A percentile compares a stretch with the other conserved stretches of the same genome.
These are phyloP conservation scores for Pseudocercospora cruenta DNA, from an alignment of 2,329 filamentous ascomycete genomes.

Conservation along the genomic window DNA sequence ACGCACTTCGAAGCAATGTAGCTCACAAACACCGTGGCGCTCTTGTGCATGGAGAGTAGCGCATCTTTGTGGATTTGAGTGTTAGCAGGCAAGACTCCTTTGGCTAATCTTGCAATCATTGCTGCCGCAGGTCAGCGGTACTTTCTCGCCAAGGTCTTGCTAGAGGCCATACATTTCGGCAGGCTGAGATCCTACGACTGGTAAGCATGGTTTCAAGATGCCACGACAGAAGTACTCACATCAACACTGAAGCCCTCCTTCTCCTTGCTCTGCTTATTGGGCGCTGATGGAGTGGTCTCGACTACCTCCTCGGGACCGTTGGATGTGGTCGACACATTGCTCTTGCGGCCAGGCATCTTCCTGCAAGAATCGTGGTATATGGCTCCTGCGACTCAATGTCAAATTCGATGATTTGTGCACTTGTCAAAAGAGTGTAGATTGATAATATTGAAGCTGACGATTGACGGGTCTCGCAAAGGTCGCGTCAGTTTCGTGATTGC, in stretches of 20 bases:
- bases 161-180: constrained; percentile 56
- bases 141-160: background rate
- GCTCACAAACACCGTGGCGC: constrained; percentile 81
- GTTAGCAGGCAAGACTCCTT: constrained; percentile 54
- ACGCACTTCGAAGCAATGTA: constrained; percentile 74
- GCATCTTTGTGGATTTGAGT: constrained; percentile 85
- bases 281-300: constrained; percentile 33
- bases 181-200: constrained; percentile 45
- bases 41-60: constrained; percentile 76
- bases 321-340: constrained; percentile 47
- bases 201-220: background rate
- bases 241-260: constrained; percentile 51
- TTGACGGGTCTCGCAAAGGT: background rate
- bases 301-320: constrained; percentile 44
- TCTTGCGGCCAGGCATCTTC: constrained; percentile 53
- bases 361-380: background rate
- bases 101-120: constrained; percentile 11
- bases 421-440: background rate
- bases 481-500: background rate
- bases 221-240: constrained; percentile 33
- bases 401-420: background rate
- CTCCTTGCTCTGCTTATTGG: constrained; percentile 28
- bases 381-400: background rate
- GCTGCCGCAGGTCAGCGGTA: constrained; percentile 3
- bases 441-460: constrained; percentile 3